phyloP scores from a whole-genome alignment of 2,329 filamentous ascomycete species.

The Geosmithia flava region DNA sequence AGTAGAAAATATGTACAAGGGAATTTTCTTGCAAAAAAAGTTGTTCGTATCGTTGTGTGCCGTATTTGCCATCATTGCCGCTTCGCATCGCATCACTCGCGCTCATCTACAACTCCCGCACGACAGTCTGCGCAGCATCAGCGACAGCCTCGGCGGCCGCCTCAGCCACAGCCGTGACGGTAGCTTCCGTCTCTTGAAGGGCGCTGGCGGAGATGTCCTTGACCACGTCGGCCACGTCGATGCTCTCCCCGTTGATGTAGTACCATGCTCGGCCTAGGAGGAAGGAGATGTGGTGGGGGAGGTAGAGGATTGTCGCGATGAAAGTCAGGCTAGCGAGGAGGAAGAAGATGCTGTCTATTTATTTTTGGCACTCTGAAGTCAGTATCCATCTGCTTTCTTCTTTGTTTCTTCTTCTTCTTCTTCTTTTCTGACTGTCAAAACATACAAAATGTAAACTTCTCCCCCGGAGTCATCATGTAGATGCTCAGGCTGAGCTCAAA shows the following conservation, averaged over 20 bases:
- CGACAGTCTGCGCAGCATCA: constrained; percentile 8
- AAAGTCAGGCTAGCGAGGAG: constrained; percentile 76
- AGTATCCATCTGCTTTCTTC: too few relatives aligned
- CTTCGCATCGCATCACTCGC: too few relatives aligned
- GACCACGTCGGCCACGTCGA: constrained; percentile 26
- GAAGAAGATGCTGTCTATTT: constrained; percentile 77
- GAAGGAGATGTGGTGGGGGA: constrained; percentile 78
- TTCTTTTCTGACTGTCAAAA: constrained; percentile 23
- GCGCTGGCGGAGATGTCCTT: constrained; percentile 17
- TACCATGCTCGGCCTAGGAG: constrained; percentile 83
- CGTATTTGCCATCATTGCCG: too few relatives aligned
- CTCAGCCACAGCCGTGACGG: constrained; percentile 10
- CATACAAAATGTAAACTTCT: constrained; percentile 97
- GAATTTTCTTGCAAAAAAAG: too few relatives aligned
- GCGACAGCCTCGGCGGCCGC: constrained; percentile 9
- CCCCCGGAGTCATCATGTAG: constrained; percentile 93
- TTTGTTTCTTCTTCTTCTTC: neutral
- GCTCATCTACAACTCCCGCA: constrained; percentile 24
- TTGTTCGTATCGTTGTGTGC: too few relatives aligned
- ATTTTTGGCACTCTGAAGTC: too few relatives aligned
- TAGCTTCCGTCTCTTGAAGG: constrained; percentile 11
- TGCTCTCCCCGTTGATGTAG: constrained; percentile 79
- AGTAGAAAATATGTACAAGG: too few relatives aligned
- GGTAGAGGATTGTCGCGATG: constrained; percentile 81
- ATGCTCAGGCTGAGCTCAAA: constrained; percentile 94